phyloP scores from a whole-genome alignment of 495 filamentous ascomycete genomes.

The Penicillium samsonianum region DNA sequence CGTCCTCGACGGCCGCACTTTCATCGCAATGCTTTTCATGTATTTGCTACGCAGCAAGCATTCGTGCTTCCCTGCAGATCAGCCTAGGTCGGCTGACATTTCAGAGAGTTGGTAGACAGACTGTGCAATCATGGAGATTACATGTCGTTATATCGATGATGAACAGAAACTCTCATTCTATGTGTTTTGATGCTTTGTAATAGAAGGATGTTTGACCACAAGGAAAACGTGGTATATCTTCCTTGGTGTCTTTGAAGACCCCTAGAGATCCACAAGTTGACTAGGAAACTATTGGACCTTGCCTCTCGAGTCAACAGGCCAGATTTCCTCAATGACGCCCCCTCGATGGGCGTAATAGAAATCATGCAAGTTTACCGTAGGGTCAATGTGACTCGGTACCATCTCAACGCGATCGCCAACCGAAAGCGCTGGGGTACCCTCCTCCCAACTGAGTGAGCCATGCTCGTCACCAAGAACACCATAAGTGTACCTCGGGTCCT shows the following conservation, averaged over 20 bases:
- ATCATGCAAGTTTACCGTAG: constrained; percentile 42
- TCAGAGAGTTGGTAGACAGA: too few species aligned
- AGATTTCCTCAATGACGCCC: constrained; percentile 39
- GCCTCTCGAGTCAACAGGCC: constrained; percentile 41
- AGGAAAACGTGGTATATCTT: not conserved
- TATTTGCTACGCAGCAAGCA: too few species aligned
- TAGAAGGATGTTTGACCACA: not conserved
- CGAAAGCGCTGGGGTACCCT: constrained; percentile 23
- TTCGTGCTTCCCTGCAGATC: too few species aligned
- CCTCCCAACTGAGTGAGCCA: constrained; percentile 37
- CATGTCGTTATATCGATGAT: too few species aligned
- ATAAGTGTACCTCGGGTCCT: constrained; percentile 35
- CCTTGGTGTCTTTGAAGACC: not conserved
- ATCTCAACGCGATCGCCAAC: constrained; percentile 42
- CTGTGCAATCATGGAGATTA: too few species aligned
- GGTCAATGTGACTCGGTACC: constrained; percentile 44
- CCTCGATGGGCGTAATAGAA: constrained; percentile 38
- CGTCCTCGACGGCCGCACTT: too few species aligned
- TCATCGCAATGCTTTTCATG: too few species aligned
- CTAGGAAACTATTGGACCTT: constrained; percentile 35
- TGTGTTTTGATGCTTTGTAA: not conserved
- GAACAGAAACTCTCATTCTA: too few species aligned
- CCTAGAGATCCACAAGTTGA: not conserved
- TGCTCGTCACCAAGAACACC: constrained; percentile 42
- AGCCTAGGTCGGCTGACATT: too few species aligned